Base-by-base conservation (phyloP, 805 yeast genomes). In the Kodamaea kakaduensis region DNA sequence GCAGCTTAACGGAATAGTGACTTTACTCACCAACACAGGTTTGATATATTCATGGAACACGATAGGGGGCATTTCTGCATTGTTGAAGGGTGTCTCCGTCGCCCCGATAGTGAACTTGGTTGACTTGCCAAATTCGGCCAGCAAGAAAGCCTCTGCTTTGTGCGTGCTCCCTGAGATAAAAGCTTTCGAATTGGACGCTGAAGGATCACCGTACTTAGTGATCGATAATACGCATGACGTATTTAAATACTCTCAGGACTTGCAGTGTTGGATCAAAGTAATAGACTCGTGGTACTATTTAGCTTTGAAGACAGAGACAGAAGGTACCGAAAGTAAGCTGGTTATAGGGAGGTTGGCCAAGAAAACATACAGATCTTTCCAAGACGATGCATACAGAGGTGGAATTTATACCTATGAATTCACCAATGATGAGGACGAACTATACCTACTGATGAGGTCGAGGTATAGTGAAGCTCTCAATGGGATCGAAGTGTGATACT, bases 1-100 rank as follows among this genome's bases (percentile, higher is more conserved):
- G 12, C 64, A 71, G 9, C 42, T 46, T 2, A 55, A 54, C 1
- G 51, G 56, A 2, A 51, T 46, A 28, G 43, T 77, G 5, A 42
- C 73, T 50, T 61, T 71, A 0, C 46, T 80, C 12, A 74, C 83
- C 0, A 66, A 66, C 26, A 58, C 61, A n/a, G 81, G 79, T 3
- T 51, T 73, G 29, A 34, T 78, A 1, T 69, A 69, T 48, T 56
- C 67, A 2, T 80, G 81, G 80, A 59, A 72, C 41, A 49, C 54
- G 5, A 18, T 36, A 1, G 14, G 27, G 2, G 43, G 42, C 6
- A 38, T 67, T 17, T 48, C 51, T 19, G 60, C 57, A 2, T 34
- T 72, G 0, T 40, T 74, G 22, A 53, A 53, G 20, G 70, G 69
- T 1, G 60, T 76, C 1, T 72, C 83, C 2, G 42, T 80, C 17